Conservation (phyloP, 192 early-diverging fungal species). For the Coemansia sp. region DNA sequence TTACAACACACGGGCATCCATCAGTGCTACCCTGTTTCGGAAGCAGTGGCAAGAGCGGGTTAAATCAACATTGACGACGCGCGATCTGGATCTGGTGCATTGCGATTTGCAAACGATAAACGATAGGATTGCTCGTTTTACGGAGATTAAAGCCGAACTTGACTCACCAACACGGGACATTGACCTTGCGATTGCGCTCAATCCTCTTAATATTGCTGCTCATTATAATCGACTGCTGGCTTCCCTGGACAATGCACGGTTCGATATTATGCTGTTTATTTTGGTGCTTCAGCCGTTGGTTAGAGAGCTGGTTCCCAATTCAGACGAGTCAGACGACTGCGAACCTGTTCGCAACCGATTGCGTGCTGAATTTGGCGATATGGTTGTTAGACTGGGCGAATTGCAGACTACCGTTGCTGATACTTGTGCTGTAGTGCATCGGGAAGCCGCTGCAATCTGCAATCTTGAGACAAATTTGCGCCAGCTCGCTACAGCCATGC, state of each 20-base stretch:
- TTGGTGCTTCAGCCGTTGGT: conserved; percentile 24
- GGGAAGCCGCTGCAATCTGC: conserved; percentile 9
- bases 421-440: background rate
- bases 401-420: conserved; percentile 10
- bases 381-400: conserved; percentile 23
- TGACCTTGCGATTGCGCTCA: conserved; percentile 22
- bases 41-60: conserved; percentile 25
- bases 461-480: conserved; percentile 5
- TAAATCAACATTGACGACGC: conserved; percentile 1
- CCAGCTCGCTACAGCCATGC: background rate
- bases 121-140: background rate
- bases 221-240: conserved; percentile 39
- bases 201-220: conserved; percentile 30
- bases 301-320: background rate
- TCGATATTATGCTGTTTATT: conserved; percentile 30
- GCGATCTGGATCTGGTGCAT: conserved; percentile 2
- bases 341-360: conserved; percentile 19
- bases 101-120: conserved; percentile 3
- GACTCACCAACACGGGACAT: conserved; percentile 26
- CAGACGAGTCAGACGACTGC: conserved; percentile 3
- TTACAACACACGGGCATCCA: conserved; percentile 34
- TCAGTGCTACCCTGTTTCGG: conserved; percentile 26
- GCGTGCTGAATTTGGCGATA: conserved; percentile 49
- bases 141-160: conserved; percentile 10
- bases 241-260: conserved; percentile 31